Base-by-base conservation (phyloP, 371 early-diverging fungal species). In the Apophysomyces sp. region DNA sequence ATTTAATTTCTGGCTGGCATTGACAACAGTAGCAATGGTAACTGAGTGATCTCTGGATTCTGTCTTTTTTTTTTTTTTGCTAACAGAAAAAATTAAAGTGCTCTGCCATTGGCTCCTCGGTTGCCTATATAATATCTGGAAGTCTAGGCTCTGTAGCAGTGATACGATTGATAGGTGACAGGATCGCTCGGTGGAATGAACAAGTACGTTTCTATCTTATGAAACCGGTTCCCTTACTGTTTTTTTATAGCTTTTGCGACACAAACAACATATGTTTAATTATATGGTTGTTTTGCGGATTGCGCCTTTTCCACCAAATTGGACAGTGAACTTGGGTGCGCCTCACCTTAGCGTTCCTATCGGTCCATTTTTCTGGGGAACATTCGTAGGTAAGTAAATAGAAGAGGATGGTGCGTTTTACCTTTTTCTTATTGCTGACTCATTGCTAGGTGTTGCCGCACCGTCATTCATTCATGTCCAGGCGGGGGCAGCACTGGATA, bases 381-480 rank as follows among this genome's bases (percentile, higher is more conserved):
- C 86, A 39, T 75, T 87, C 69, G 21, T 75, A 24, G 62, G 82
- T 79, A 71, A n/a, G n/a, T n/a, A n/a, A n/a, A n/a, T 62, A 71
- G 26, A n/a, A 8, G 32, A 30, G 1, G 11, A 11, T 32, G n/a
- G 29, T 3, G 31, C 18, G 13, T 13, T 59, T 57, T n/a, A 26
- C 13, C 13, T 3, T 58, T 37, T 26, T 24, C 13, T 27, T 40
- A 39, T 34, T 49, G 8, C 29, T 4, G 27, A 7, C 41, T 55
- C 28, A 24, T 28, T 44, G 55, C 51, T 72, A 65, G 86, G 86
- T 24, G 85, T 85, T 2, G 76, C 84, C 6, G 78, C 82, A 12
- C 80, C 83, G 2, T 84, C 85, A 0, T 86, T 87, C 55, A 85
- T 87, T n/a, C 88, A 87, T 62, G 82, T 85, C 3, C 86, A 86